phyloP scores from a whole-genome alignment of 768 basidiomycete species.

The Daedalea quercina region DNA sequence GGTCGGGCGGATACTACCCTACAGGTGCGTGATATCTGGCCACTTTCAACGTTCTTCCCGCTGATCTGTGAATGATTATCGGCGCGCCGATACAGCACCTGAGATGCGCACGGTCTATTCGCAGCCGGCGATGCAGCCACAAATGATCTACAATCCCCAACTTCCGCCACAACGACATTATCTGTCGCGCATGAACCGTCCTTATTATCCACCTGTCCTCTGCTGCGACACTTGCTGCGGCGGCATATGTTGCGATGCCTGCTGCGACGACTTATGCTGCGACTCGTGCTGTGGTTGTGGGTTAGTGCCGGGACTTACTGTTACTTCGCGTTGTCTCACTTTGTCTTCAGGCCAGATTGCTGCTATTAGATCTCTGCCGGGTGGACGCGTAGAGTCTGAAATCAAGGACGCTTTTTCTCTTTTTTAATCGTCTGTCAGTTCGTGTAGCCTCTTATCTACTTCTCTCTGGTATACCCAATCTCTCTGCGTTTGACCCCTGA shows the following conservation, averaged over 20 bases:
- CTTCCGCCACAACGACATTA: conserved; percentile 10
- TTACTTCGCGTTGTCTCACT: too few relatives aligned
- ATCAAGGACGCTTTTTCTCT: too few relatives aligned
- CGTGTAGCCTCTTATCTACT: too few relatives aligned
- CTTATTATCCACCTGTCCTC: conserved; percentile 5
- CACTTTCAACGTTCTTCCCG: background rate
- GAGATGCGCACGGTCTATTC: conserved; percentile 22
- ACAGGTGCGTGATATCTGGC: conserved; percentile 11
- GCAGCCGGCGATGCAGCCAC: conserved; percentile 18
- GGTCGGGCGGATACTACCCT: conserved; percentile 17
- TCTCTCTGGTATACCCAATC: too few relatives aligned
- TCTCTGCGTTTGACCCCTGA: too few relatives aligned
- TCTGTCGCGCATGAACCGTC: conserved; percentile 6
- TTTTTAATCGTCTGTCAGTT: too few relatives aligned
- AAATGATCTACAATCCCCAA: conserved; percentile 17
- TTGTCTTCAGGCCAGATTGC: too few relatives aligned
- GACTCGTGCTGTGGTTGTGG: conserved; percentile 10
- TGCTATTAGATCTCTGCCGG: too few relatives aligned
- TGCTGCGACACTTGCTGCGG: conserved; percentile 17
- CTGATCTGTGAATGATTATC: background rate
- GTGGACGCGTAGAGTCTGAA: too few relatives aligned
- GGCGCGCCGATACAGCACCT: conserved; percentile 11
- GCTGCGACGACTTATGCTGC: conserved; percentile 9
- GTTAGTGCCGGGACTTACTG: background rate
- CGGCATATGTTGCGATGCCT: conserved; percentile 12